These are phyloP conservation scores for Lachancea mirantina DNA, from an alignment of 805 yeast species.

Conservation along the genomic window DNA sequence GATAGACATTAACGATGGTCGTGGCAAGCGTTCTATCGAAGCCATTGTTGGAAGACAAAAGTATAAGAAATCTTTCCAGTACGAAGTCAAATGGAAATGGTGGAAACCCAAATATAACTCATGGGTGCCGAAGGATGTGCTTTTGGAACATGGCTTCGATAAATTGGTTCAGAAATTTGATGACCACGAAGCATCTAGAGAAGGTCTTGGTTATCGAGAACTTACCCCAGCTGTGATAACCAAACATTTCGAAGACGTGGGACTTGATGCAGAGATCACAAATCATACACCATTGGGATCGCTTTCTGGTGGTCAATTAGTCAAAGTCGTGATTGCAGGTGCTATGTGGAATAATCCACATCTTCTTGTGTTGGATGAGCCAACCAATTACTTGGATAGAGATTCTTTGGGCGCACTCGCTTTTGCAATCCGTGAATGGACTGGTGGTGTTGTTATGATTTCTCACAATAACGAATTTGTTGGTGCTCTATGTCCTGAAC, in stretches of 20 bases:
- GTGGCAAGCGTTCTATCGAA: slow-evolving; percentile 82
- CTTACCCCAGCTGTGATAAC: slow-evolving; percentile 86
- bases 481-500: slow-evolving; percentile 96
- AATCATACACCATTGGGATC: slow-evolving; percentile 97
- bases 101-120: slow-evolving; percentile 92
- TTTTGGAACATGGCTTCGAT: slow-evolving; percentile 77
- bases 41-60: slow-evolving; percentile 97
- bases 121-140: slow-evolving; percentile 80
- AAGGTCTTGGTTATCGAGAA: slow-evolving; percentile 97
- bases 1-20: slow-evolving; percentile 76
- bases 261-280: slow-evolving; percentile 95
- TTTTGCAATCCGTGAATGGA: slow-evolving; percentile 95
- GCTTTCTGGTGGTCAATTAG: slow-evolving; percentile 95
- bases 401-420: slow-evolving; percentile 97
- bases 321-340: slow-evolving; percentile 97
- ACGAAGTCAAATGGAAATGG: slow-evolving; percentile 88
- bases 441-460: slow-evolving; percentile 97
- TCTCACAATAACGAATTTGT: slow-evolving; percentile 96
- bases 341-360: slow-evolving; percentile 99
- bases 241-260: slow-evolving; percentile 95
- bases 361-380: slow-evolving; percentile 92
- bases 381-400: slow-evolving; percentile 96
- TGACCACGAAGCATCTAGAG: slow-evolving; percentile 98
- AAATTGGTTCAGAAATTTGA: slow-evolving; percentile 93
- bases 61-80: slow-evolving; percentile 92